phyloP scores from a whole-genome alignment of 257 asterid species.

The Solanum habrochaites region DNA sequence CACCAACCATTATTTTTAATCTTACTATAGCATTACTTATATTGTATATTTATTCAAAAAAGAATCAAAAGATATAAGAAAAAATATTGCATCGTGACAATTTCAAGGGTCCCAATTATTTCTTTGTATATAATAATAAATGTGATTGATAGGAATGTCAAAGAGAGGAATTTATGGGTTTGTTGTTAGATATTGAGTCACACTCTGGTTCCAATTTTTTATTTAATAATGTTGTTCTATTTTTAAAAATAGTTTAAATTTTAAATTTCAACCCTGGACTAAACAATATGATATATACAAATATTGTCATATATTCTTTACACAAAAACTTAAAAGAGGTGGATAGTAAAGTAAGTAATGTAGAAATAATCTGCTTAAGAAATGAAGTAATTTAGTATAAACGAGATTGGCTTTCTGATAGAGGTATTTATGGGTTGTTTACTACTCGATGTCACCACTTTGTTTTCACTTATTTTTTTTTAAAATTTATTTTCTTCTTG shows the following conservation, averaged over 20 bases:
- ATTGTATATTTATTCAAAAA: not conserved
- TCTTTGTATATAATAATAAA: not conserved
- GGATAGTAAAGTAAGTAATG: no score
- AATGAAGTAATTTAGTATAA: no score
- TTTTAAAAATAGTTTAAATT: not conserved
- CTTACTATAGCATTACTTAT: constrained; percentile 6
- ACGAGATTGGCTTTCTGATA: no score
- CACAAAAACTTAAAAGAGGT: no score
- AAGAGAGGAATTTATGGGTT: not conserved
- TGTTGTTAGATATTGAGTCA: not conserved
- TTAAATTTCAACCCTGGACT: no score
- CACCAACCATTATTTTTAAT: constrained; percentile 8
- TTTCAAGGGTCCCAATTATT: not conserved
- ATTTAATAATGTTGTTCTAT: not conserved
- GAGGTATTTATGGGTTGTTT: no score
- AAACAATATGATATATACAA: no score
- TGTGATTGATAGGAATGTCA: not conserved
- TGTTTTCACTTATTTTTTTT: no score
- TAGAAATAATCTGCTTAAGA: no score
- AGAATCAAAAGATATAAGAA: not conserved
- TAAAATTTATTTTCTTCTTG: no score
- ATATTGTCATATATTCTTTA: no score
- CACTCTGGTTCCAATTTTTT: not conserved
- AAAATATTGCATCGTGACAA: not conserved
- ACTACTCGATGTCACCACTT: no score